Percentiles rank a stretch among this genome's conserved stretches.
These are phyloP conservation scores for Solanum chacoense DNA, from an alignment of 305 asterid species.

Conservation along the genomic window DNA sequence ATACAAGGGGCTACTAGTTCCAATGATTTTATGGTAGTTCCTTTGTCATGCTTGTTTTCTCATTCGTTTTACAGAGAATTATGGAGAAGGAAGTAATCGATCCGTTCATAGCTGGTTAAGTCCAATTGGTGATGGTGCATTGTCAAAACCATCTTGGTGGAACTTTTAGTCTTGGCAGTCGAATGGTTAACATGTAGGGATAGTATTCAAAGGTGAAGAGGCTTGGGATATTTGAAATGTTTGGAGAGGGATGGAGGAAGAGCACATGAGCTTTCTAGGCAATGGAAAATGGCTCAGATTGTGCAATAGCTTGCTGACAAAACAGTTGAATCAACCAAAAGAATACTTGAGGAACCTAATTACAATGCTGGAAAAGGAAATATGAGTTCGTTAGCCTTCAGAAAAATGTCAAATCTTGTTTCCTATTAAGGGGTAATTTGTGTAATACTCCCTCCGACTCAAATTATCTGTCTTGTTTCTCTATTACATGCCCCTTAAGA, in stretches of 20 bases:
- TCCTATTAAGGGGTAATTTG: not conserved
- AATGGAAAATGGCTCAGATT: conserved; percentile 67
- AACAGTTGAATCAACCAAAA: conserved; percentile 47
- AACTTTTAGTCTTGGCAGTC: too few species aligned
- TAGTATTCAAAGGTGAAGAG: conserved; percentile 31
- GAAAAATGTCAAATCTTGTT: not conserved
- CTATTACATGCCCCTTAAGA: not conserved
- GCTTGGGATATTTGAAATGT: conserved; percentile 5
- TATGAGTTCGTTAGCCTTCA: conserved; percentile 56
- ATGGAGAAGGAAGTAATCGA: too few species aligned
- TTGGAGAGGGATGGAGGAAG: conserved; percentile 39
- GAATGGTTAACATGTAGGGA: not conserved
- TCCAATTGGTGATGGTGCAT: too few species aligned
- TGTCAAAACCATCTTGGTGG: too few species aligned
- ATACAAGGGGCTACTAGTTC: too few species aligned
- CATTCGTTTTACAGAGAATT: too few species aligned
- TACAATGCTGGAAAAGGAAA: conserved; percentile 36
- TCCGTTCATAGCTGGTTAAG: too few species aligned
- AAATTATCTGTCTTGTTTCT: not conserved
- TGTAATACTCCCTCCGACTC: not conserved
- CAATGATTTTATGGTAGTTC: too few species aligned
- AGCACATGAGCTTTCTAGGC: conserved; percentile 37
- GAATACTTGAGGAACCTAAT: conserved; percentile 49
- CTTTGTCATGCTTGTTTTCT: too few species aligned
- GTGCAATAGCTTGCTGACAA: conserved; percentile 61